Percentiles rank a stretch among this genome's conserved stretches.
These are phyloP conservation scores for Davidsoniella eucalypti DNA, from an alignment of 2,329 filamentous ascomycete species.

Conservation along the genomic window DNA sequence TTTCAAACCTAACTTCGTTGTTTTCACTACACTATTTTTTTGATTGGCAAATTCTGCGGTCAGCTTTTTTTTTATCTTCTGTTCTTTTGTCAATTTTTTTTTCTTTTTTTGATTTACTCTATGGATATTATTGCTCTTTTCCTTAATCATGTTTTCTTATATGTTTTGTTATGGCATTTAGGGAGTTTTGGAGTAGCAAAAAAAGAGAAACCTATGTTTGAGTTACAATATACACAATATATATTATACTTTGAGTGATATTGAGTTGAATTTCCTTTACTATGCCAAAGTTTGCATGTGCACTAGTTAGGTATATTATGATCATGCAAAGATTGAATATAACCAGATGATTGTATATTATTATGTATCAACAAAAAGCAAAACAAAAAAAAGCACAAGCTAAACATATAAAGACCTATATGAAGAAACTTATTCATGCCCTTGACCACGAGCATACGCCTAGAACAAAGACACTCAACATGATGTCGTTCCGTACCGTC, in stretches of 20 bases:
- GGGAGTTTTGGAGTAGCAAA: conserved; percentile 7
- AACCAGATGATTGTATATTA: neutral
- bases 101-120: neutral
- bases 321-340: neutral
- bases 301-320: too few relatives aligned
- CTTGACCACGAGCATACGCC: conserved; percentile 37
- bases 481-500: conserved; percentile 55
- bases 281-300: too few relatives aligned
- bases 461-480: conserved; percentile 61
- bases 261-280: too few relatives aligned
- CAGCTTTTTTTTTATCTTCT: neutral
- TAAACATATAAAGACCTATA: neutral
- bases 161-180: conserved; percentile 2
- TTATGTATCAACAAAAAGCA: neutral
- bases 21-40: neutral
- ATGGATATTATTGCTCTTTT: conserved; percentile 1
- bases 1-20: neutral
- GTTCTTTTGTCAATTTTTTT: neutral
- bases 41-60: neutral
- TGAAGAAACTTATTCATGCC: conserved; percentile 1
- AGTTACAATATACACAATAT: neutral
- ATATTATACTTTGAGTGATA: too few relatives aligned
- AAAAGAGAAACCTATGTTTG: conserved; percentile 1
- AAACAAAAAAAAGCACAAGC: neutral
- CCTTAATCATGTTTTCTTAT: conserved; percentile 1